Conservation (phyloP, 116 monocot genomes). For the Dioscorea cayenensis region DNA sequence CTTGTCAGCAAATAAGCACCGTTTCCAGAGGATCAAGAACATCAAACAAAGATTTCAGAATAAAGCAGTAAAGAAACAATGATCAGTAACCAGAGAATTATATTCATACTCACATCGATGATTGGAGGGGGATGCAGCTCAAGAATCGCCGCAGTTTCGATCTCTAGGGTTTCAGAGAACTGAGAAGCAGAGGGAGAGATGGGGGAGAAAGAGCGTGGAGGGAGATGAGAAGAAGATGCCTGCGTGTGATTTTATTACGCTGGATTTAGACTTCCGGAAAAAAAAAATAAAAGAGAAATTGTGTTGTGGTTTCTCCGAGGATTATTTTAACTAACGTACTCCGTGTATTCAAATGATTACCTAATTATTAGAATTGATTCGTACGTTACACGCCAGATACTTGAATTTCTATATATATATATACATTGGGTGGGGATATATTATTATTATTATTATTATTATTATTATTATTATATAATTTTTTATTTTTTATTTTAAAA, state of each 20-base stretch:
- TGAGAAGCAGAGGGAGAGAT: neutral
- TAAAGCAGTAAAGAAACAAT: neutral
- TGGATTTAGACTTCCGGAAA: neutral
- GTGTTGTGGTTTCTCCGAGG: neutral
- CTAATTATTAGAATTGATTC: neutral
- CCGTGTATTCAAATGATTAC: neutral
- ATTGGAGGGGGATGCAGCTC: neutral
- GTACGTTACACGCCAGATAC: too few relatives aligned
- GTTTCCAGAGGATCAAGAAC: too few relatives aligned
- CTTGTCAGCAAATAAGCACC: too few relatives aligned
- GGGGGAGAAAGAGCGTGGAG: neutral
- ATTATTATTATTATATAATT: too few relatives aligned
- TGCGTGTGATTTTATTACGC: neutral
- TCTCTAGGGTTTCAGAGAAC: neutral
- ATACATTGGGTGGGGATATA: too few relatives aligned
- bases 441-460: too few relatives aligned
- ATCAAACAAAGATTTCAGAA: neutral
- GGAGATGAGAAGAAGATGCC: neutral
- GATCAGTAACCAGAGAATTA: neutral
- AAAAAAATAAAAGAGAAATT: neutral
- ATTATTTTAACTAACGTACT: neutral
- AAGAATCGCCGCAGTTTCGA: neutral
- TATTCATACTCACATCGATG: neutral
- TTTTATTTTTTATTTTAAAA: too few relatives aligned
- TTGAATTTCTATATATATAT: too few relatives aligned